phyloP scores from a whole-genome alignment of 495 filamentous ascomycete species.

The Podospora tetraspora region DNA sequence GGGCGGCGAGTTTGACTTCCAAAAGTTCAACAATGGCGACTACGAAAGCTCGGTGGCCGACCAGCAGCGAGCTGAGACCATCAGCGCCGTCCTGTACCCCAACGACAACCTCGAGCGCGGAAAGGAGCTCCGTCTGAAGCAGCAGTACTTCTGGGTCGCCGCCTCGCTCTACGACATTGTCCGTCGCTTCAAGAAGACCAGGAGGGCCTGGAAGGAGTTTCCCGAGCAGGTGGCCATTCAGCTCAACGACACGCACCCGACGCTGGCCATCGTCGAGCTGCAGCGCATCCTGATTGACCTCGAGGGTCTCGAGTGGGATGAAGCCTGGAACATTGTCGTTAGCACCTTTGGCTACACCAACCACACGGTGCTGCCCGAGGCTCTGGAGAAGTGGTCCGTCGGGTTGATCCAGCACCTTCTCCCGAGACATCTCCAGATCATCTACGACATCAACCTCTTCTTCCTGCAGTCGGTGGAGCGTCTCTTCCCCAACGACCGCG shows the following conservation, averaged over 20 bases:
- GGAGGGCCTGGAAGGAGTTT: conserved; percentile 85
- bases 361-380: conserved; percentile 95
- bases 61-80: conserved; percentile 93
- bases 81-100: conserved; percentile 94
- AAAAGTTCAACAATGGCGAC: conserved; percentile 97
- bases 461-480: conserved; percentile 89
- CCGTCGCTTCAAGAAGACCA: conserved; percentile 94
- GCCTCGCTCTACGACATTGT: conserved; percentile 95
- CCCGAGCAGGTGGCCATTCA: conserved; percentile 94
- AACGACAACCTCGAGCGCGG: conserved; percentile 96
- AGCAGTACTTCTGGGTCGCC: conserved; percentile 99
- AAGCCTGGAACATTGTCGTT: conserved; percentile 76
- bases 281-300: conserved; percentile 86
- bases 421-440: conserved; percentile 92
- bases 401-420: conserved; percentile 86
- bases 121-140: conserved; percentile 95
- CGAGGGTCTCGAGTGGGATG: conserved; percentile 89
- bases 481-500: conserved; percentile 81
- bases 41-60: conserved; percentile 96
- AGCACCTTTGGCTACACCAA: conserved; percentile 89
- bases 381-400: conserved; percentile 97
- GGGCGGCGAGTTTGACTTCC: conserved; percentile 97
- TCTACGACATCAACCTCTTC: conserved; percentile 95
- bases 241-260: conserved; percentile 96
- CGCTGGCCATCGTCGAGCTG: conserved; percentile 90